Evolutionary conservation across 306 rosid species (phyloP).

Genomic region (Mimosa pudica): DNA sequence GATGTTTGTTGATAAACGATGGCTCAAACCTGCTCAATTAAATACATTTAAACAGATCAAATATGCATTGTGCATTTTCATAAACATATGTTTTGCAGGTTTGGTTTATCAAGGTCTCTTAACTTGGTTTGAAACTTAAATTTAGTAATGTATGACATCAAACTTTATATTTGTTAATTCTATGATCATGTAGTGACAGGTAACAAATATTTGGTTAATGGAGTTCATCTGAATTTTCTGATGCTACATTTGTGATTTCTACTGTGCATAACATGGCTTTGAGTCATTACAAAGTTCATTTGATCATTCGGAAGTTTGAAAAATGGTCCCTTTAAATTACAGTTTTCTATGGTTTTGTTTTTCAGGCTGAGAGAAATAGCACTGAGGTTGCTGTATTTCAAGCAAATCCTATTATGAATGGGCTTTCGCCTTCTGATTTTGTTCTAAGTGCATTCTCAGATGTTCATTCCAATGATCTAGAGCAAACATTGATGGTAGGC

Average conservation of each 20-base stretch:
- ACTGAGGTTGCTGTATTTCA: slow-evolving; percentile 52
- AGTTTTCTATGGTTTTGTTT: slow-evolving; percentile 20
- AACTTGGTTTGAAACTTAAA: background rate
- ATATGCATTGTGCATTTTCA: background rate
- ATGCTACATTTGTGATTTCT: slow-evolving; percentile 12
- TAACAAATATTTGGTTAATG: background rate
- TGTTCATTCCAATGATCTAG: slow-evolving; percentile 85
- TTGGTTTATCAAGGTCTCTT: background rate
- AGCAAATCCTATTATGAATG: slow-evolving; percentile 70
- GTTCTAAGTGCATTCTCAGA: slow-evolving; percentile 74
- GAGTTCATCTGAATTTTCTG: slow-evolving; percentile 10
- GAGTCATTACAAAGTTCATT: slow-evolving; percentile 5
- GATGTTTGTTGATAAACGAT: slow-evolving; percentile 16
- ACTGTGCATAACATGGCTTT: slow-evolving; percentile 10
- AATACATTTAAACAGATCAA: slow-evolving; percentile 2
- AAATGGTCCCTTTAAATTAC: background rate
- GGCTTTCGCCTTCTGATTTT: slow-evolving; percentile 78
- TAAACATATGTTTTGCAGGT: background rate
- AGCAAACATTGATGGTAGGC: slow-evolving; percentile 86
- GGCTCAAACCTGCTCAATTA: slow-evolving; percentile 10
- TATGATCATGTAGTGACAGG: background rate
- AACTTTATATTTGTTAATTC: background rate
- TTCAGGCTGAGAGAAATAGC: slow-evolving; percentile 70
- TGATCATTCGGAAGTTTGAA: slow-evolving; percentile 6
- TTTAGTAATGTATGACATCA: background rate